These are phyloP conservation scores for Rhynchosporium agropyri DNA, from an alignment of 2,329 filamentous ascomycete genomes.

Conservation along the genomic window DNA sequence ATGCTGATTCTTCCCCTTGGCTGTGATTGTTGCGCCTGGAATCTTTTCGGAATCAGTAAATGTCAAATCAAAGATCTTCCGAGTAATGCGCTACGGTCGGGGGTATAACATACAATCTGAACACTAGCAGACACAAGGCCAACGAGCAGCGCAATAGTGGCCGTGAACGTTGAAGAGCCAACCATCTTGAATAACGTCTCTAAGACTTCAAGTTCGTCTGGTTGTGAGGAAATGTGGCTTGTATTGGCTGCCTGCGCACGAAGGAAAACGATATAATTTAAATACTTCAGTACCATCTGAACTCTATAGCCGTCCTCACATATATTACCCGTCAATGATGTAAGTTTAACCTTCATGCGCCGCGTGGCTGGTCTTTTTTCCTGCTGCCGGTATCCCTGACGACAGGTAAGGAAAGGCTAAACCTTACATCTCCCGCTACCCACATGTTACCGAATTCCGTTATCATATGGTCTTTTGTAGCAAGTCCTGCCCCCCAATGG, in stretches of 20 bases:
- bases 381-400: background rate
- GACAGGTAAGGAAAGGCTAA: background rate
- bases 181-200: background rate
- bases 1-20: constrained; percentile 49
- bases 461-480: background rate
- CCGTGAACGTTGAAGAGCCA: background rate
- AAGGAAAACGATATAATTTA: background rate
- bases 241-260: too few relatives aligned
- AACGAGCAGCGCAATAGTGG: background rate
- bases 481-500: background rate
- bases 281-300: background rate
- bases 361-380: constrained; percentile 1
- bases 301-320: background rate
- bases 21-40: constrained; percentile 40
- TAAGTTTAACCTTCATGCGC: background rate
- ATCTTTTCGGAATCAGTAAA: constrained; percentile 25
- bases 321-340: background rate
- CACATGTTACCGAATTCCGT: background rate
- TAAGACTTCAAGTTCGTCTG: background rate
- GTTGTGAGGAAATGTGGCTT: background rate
- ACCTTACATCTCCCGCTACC: background rate
- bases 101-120: constrained; percentile 9
- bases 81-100: background rate
- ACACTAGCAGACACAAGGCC: background rate
- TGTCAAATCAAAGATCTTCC: background rate